phyloP scores from a whole-genome alignment of 495 filamentous ascomycete genomes.

The Penicillium diatomitis region DNA sequence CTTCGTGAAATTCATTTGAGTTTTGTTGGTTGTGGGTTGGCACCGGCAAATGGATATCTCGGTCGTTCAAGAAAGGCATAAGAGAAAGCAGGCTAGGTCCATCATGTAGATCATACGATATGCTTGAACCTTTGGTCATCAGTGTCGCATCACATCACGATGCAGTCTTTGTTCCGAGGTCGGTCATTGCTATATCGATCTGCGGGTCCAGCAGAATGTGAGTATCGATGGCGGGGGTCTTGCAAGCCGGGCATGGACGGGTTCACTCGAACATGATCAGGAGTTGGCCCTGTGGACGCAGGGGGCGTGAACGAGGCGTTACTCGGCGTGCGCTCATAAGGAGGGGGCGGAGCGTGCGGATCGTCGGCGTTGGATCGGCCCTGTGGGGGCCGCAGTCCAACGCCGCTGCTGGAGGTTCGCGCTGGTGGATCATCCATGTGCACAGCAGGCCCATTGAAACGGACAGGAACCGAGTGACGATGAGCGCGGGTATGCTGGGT shows the following conservation, averaged over 20 bases:
- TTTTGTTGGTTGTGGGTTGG: too few species aligned
- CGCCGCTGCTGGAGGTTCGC: conserved; percentile 19
- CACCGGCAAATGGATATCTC: not conserved
- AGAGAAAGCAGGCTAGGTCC: too few species aligned
- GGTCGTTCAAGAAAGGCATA: not conserved
- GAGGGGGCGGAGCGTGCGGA: conserved; percentile 60
- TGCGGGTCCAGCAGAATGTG: conserved; percentile 2
- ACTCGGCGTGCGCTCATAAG: conserved; percentile 71
- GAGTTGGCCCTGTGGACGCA: conserved; percentile 37
- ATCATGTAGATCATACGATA: too few species aligned
- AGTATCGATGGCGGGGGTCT: conserved; percentile 8
- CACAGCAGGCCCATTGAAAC: conserved; percentile 1
- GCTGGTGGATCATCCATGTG: conserved; percentile 12
- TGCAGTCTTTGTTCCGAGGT: conserved; percentile 29
- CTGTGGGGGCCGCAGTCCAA: conserved; percentile 9
- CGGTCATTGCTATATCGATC: conserved; percentile 19
- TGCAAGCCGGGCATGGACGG: conserved; percentile 28
- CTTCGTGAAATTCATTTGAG: too few species aligned
- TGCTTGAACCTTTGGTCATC: too few species aligned
- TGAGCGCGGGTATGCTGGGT: not conserved
- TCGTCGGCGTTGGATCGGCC: conserved; percentile 24
- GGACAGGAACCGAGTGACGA: conserved; percentile 4
- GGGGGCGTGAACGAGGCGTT: conserved; percentile 56
- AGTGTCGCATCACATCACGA: conserved; percentile 31
- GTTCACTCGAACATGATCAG: conserved; percentile 3